These are phyloP conservation scores for Beta lomatogona DNA, from an alignment of 179 eudicot species.

Conservation along the genomic window DNA sequence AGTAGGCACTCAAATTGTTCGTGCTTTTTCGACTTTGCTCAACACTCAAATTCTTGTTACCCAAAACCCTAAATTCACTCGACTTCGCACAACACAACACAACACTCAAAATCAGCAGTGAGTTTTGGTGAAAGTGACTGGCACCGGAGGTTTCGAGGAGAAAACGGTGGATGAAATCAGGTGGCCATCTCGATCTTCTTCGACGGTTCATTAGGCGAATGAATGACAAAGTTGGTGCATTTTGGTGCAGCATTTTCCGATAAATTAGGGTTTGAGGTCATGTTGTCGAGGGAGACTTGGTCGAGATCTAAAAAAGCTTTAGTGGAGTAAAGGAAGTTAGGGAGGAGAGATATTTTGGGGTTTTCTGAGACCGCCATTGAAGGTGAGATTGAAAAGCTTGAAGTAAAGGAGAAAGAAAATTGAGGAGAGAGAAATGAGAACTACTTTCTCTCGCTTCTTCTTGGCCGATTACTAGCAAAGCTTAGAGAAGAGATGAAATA, in stretches of 20 bases:
- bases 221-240: constrained; percentile 28
- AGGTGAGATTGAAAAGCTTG: not conserved
- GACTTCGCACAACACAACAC: too few species aligned
- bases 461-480: not conserved
- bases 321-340: constrained; percentile 37
- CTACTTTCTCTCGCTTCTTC: not conserved
- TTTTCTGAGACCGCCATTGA: constrained; percentile 35
- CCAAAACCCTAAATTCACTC: too few species aligned
- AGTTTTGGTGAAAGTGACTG: too few species aligned
- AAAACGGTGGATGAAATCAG: too few species aligned
- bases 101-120: too few species aligned
- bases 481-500: too few species aligned
- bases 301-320: constrained; percentile 12
- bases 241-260: constrained; percentile 8
- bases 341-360: constrained; percentile 32
- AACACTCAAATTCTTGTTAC: too few species aligned
- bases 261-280: constrained; percentile 21
- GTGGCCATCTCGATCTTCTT: constrained; percentile 50
- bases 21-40: too few species aligned
- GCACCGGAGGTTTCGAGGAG: too few species aligned
- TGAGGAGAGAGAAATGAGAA: not conserved
- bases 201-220: constrained; percentile 38
- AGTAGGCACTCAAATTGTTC: too few species aligned
- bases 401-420: not conserved
- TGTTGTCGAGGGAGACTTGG: not conserved